Base-by-base conservation (phyloP, 345 rosid genomes). In the Ceriops zippeliana region DNA sequence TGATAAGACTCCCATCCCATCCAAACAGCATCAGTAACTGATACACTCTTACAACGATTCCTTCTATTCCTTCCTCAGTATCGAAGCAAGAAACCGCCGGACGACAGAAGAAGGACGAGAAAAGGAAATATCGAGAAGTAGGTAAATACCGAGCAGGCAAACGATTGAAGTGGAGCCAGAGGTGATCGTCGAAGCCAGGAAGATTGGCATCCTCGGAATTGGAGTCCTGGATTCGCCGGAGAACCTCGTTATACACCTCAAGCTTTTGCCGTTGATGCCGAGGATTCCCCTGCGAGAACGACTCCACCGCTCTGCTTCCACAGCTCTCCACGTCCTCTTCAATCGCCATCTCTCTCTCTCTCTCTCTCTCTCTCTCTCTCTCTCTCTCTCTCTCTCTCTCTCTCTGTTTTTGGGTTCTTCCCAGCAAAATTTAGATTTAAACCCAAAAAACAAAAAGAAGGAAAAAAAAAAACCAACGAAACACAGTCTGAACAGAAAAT, bases 141-240 rank as follows among this genome's bases (percentile, higher is more conserved):
- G 20, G 0, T 8, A 35, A n/a, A 49, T 78, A 95, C 99, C 97
- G 85, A 71, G 97, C 93, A 71, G 99, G 99, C 35, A 95, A 86
- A 60, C 99, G 96, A 79, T 95, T 87, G 84, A 95, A 91, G 82
- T 95, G 99, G 70, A 89, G 87, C 96, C 97, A 95, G 47, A 95
- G 97, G 73, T 87, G 89, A 85, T 95, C 96, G 63, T 91, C 99
- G 21, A 95, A 95, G 54, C 85, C 96, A 65, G 93, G 87, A 59
- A 76, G 76, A 77, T 70, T 65, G 27, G 97, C 93, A 52, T 88
- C 98, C 49, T 86, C 92, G 68, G 78, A 84, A 80, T 82, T 85
- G 19, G 79, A 91, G 20, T 89, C 90, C 74, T 83, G 92, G 34
- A 95, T 78, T 57, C 99, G 82, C 53, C 81, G 82, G 38, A 90